A percentile compares a stretch with the other conserved stretches of the same genome.
These are phyloP conservation scores for Aspergillus sp. DNA, from an alignment of 2,329 filamentous ascomycete genomes.

Conservation along the genomic window DNA sequence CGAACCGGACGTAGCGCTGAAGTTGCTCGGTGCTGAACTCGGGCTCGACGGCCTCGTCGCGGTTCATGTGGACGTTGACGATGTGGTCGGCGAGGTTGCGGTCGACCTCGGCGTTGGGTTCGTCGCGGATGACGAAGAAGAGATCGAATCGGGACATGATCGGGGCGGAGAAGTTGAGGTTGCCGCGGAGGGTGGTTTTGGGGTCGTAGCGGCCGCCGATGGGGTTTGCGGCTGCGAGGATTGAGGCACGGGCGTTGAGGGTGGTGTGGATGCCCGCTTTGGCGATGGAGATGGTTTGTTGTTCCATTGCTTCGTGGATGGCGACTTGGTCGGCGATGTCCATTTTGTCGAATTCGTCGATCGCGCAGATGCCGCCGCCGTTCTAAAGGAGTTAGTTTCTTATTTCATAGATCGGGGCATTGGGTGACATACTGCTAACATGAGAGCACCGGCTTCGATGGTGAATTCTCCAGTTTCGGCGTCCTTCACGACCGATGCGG, in stretches of 20 bases:
- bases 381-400: slow-evolving; percentile 28
- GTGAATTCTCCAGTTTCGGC: slow-evolving; percentile 98
- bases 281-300: slow-evolving; percentile 98
- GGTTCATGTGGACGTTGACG: slow-evolving; percentile 86
- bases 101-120: slow-evolving; percentile 90
- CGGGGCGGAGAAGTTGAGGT: slow-evolving; percentile 97
- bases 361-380: slow-evolving; percentile 94
- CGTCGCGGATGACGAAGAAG: slow-evolving; percentile 96
- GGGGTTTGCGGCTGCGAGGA: slow-evolving; percentile 93
- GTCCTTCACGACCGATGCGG: slow-evolving; percentile 94
- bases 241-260: slow-evolving; percentile 90
- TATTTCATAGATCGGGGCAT: not conserved
- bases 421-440: slow-evolving; percentile 68
- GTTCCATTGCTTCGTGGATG: slow-evolving; percentile 99
- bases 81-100: slow-evolving; percentile 92
- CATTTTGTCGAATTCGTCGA: slow-evolving; percentile 99
- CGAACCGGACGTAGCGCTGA: slow-evolving; percentile 96
- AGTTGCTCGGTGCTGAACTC: slow-evolving; percentile 96
- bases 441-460: slow-evolving; percentile 95
- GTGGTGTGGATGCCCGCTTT: slow-evolving; percentile 98
- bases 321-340: slow-evolving; percentile 95
- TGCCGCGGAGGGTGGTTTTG: slow-evolving; percentile 86
- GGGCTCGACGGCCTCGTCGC: slow-evolving; percentile 86
- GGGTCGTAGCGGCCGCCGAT: slow-evolving; percentile 93
- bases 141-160: slow-evolving; percentile 99